phyloP scores from a whole-genome alignment of 305 asterid species.

The Rubia balearica region DNA sequence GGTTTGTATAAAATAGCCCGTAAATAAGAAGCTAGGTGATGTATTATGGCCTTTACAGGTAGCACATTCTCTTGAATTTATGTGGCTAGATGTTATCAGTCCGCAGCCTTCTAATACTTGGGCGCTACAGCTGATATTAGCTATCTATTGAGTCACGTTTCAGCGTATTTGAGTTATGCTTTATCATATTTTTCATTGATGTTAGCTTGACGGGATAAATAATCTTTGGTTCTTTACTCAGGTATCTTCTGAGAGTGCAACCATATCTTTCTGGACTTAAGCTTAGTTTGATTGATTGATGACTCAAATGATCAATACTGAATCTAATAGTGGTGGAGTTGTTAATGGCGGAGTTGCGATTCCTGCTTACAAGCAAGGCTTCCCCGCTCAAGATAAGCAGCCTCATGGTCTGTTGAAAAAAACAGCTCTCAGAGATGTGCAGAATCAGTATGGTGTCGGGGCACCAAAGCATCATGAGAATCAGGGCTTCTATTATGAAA shows the following conservation, averaged over 20 bases:
- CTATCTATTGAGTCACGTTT: neutral
- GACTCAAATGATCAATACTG: constrained; percentile 43
- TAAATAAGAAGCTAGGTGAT: neutral
- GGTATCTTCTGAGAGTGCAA: constrained; percentile 18
- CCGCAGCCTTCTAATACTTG: neutral
- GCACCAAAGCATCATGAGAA: constrained; percentile 40
- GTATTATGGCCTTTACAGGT: neutral
- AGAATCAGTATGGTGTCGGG: constrained; percentile 51
- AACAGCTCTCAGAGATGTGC: constrained; percentile 80
- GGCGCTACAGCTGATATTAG: neutral
- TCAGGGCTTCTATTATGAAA: constrained; percentile 15
- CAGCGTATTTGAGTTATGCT: neutral
- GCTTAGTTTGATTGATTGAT: constrained; percentile 15
- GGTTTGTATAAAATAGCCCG: neutral
- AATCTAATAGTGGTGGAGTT: constrained; percentile 14
- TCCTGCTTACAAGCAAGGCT: constrained; percentile 17
- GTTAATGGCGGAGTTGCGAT: constrained; percentile 16
- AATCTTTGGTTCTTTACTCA: constrained; percentile 20
- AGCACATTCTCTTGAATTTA: neutral
- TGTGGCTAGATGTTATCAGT: neutral
- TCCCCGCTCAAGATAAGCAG: constrained; percentile 48
- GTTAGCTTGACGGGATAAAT: neutral
- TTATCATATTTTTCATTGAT: neutral
- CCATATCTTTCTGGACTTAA: constrained; percentile 15
- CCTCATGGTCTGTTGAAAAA: constrained; percentile 43